Evolutionary conservation across 2,329 filamentous ascomycete genomes (phyloP).

Genomic region (Colletotrichum abscissum): DNA sequence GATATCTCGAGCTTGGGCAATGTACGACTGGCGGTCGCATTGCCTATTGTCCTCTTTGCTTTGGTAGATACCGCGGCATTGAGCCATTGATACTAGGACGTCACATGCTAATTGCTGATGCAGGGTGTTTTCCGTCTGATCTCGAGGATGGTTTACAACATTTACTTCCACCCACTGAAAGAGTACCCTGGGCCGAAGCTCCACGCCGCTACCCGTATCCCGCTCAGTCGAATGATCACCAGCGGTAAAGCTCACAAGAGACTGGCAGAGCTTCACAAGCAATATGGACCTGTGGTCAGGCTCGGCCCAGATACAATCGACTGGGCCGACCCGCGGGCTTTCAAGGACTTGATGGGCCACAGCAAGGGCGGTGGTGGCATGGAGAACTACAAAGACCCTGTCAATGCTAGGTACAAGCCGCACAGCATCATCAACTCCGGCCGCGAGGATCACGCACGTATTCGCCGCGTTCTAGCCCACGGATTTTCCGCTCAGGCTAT

Average conservation of each 20-base stretch:
- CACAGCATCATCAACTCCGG: slow-evolving; percentile 28
- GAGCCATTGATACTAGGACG: background rate
- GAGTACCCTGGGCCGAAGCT: slow-evolving; percentile 44
- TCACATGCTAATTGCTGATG: background rate
- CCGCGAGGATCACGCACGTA: slow-evolving; percentile 37
- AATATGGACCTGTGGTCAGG: slow-evolving; percentile 51
- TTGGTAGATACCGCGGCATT: background rate
- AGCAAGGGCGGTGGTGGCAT: slow-evolving; percentile 15
- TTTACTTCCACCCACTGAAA: slow-evolving; percentile 48
- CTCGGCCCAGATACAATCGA: slow-evolving; percentile 52
- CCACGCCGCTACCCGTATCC: slow-evolving; percentile 19
- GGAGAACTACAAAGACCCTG: slow-evolving; percentile 24
- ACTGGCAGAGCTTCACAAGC: slow-evolving; percentile 31
- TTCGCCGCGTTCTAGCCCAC: slow-evolving; percentile 41
- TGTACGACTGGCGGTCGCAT: slow-evolving; percentile 17
- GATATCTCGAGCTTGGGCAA: slow-evolving; percentile 13
- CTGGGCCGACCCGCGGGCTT: slow-evolving; percentile 48
- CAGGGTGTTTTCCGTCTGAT: slow-evolving; percentile 18
- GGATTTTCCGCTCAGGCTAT: slow-evolving; percentile 46
- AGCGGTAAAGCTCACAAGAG: slow-evolving; percentile 13
- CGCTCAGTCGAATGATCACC: slow-evolving; percentile 1
- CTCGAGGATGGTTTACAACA: slow-evolving; percentile 41
- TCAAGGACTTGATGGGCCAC: slow-evolving; percentile 54
- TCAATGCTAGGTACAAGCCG: slow-evolving; percentile 16
- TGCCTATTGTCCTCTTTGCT: slow-evolving; percentile 4